Conservation (phyloP, 1,139 yeast genomes). For the Saccharomycopsis hybrid region DNA sequence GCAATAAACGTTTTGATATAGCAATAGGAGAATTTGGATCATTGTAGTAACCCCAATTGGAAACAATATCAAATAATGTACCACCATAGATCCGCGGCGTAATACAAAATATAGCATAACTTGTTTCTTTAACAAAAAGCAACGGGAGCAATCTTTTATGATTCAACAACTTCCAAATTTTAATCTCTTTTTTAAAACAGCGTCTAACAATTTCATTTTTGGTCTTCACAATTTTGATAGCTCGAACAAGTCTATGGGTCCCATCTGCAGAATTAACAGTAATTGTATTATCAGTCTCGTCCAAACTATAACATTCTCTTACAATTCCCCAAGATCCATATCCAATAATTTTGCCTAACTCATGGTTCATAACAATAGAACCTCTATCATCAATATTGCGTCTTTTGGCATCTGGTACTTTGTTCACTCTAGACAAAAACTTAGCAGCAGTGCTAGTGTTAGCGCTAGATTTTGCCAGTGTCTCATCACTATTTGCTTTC, state of each 20-base stretch:
- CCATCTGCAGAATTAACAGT: conserved; percentile 14
- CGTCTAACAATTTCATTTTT: conserved; percentile 37
- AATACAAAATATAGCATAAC: conserved; percentile 61
- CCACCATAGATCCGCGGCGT: conserved; percentile 74
- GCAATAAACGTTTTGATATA: conserved; percentile 28
- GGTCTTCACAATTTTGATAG: conserved; percentile 70
- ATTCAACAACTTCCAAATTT: conserved; percentile 63
- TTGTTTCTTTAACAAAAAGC: conserved; percentile 31
- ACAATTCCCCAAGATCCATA: conserved; percentile 91
- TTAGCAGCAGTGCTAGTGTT: conserved; percentile 34
- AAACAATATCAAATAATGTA: conserved; percentile 71
- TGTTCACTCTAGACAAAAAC: conserved; percentile 25
- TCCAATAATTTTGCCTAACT: conserved; percentile 73
- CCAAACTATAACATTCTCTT: conserved; percentile 53
- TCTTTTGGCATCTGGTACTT: conserved; percentile 13
- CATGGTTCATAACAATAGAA: conserved; percentile 51
- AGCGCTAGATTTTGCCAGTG: conserved; percentile 20
- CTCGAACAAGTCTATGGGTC: conserved; percentile 43
- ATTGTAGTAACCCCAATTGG: conserved; percentile 53
- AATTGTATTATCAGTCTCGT: conserved; percentile 19
- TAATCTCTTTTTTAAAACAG: conserved; percentile 64
- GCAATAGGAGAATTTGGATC: conserved; percentile 25
- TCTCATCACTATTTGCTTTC: background rate
- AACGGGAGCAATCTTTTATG: conserved; percentile 40
- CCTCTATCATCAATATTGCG: conserved; percentile 50